Percentiles rank a stretch among this genome's conserved stretches.
Conservation (phyloP, 306 rosid species). For the Oemleria cerasiformis region DNA sequence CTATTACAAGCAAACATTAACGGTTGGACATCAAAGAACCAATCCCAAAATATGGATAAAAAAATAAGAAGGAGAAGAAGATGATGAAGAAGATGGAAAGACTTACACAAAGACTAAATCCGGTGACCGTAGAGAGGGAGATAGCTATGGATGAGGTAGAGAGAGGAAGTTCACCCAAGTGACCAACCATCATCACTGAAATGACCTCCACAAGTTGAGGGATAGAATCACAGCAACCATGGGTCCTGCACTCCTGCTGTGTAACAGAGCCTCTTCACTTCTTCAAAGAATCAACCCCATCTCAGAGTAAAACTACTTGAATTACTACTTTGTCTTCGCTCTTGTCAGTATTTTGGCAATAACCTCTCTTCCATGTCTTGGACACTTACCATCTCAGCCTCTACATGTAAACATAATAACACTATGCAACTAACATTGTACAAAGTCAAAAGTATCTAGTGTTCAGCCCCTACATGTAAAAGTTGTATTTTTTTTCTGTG, state of each 20-base stretch:
- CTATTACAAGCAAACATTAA: slow-evolving; percentile 10
- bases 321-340: background rate
- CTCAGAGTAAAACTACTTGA: too few relatives aligned
- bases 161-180: slow-evolving; percentile 47
- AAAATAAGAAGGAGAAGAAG: too few relatives aligned
- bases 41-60: too few relatives aligned
- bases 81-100: background rate
- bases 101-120: slow-evolving; percentile 49
- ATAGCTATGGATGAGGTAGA: slow-evolving; percentile 44
- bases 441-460: too few relatives aligned
- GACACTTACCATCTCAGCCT: too few relatives aligned
- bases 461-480: too few relatives aligned
- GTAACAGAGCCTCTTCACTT: slow-evolving; percentile 29
- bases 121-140: slow-evolving; percentile 43
- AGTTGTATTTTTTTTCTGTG: too few relatives aligned
- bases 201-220: slow-evolving; percentile 42
- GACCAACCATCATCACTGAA: slow-evolving; percentile 54
- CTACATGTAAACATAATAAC: too few relatives aligned
- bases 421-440: too few relatives aligned
- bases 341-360: background rate
- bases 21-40: too few relatives aligned
- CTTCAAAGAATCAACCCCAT: too few relatives aligned
- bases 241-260: slow-evolving; percentile 56
- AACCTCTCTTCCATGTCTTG: background rate
- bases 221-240: slow-evolving; percentile 40